phyloP scores from a whole-genome alignment of 768 basidiomycete genomes.

The Agrocybe pediades region DNA sequence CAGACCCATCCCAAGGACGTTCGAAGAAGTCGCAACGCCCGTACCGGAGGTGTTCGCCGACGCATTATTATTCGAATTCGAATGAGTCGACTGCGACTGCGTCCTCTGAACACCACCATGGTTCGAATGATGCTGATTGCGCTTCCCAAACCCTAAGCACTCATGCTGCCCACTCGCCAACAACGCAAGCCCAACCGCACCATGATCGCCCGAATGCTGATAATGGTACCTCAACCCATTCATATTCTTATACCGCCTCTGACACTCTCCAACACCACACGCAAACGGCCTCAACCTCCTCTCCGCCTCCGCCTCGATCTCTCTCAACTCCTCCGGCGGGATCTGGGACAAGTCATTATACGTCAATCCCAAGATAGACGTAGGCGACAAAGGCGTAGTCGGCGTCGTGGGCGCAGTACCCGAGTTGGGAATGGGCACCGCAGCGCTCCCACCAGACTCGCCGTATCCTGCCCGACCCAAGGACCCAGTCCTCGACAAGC shows the following conservation, averaged over 20 bases:
- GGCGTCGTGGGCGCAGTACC: slow-evolving; percentile 10
- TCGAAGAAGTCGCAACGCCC: slow-evolving; percentile 14
- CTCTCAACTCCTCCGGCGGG: slow-evolving; percentile 64
- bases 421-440: background rate
- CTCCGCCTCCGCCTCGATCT: slow-evolving; percentile 85
- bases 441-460: background rate
- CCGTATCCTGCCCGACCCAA: background rate
- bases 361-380: slow-evolving; percentile 25
- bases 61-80: slow-evolving; percentile 4
- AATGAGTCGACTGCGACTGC: background rate
- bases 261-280: slow-evolving; percentile 85
- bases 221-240: slow-evolving; percentile 97
- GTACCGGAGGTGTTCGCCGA: background rate
- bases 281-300: slow-evolving; percentile 81
- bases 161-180: slow-evolving; percentile 74
- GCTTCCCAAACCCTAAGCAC: slow-evolving; percentile 32
- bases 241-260: slow-evolving; percentile 97
- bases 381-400: slow-evolving; percentile 25
- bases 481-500: slow-evolving; percentile 28
- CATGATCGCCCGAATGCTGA: slow-evolving; percentile 95
- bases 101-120: background rate
- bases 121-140: background rate
- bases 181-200: slow-evolving; percentile 82
- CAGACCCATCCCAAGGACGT: slow-evolving; percentile 9
- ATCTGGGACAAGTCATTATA: slow-evolving; percentile 47